These are phyloP conservation scores for Babesia ovata DNA, from an alignment of 169 alveolate species.

Conservation along the genomic window DNA sequence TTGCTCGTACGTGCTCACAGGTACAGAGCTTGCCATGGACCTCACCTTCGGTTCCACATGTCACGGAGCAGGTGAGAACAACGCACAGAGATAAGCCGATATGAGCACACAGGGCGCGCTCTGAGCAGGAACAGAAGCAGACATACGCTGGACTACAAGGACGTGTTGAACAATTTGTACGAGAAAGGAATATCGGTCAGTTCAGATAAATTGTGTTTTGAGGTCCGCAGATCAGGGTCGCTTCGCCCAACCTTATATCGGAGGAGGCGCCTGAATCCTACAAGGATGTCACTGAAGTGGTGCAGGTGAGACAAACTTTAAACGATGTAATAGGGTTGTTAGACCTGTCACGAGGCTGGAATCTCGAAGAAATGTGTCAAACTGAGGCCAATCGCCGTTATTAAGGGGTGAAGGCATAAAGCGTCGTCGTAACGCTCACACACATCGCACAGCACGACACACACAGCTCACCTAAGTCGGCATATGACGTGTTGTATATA, in stretches of 20 bases:
- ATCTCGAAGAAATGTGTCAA: slow-evolving; percentile 83
- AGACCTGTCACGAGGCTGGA: slow-evolving; percentile 88
- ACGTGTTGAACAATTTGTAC: slow-evolving; percentile 75
- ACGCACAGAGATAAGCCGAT: not conserved
- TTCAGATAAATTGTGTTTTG: not conserved
- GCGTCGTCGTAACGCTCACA: not conserved
- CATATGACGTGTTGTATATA: no score
- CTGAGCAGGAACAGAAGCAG: slow-evolving; percentile 83
- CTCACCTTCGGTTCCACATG: slow-evolving; percentile 87
- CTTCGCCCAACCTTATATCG: slow-evolving; percentile 87
- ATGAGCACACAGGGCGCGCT: slow-evolving; percentile 53
- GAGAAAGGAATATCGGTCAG: slow-evolving; percentile 67
- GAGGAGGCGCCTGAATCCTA: slow-evolving; percentile 91
- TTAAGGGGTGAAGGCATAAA: slow-evolving; percentile 78
- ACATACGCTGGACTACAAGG: slow-evolving; percentile 74
- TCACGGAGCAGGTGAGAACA: slow-evolving; percentile 87
- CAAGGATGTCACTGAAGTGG: slow-evolving; percentile 86
- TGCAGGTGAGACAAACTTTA: slow-evolving; percentile 41
- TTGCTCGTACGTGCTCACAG: slow-evolving; percentile 85
- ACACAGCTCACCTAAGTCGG: no score
- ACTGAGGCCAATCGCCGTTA: slow-evolving; percentile 87
- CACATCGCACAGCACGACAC: not conserved
- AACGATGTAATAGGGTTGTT: not conserved
- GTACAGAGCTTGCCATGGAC: slow-evolving; percentile 84
- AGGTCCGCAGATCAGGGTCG: slow-evolving; percentile 78